Conservation (phyloP, 2,329 filamentous ascomycete genomes). For the Gnomoniopsis smithogilvyi region DNA sequence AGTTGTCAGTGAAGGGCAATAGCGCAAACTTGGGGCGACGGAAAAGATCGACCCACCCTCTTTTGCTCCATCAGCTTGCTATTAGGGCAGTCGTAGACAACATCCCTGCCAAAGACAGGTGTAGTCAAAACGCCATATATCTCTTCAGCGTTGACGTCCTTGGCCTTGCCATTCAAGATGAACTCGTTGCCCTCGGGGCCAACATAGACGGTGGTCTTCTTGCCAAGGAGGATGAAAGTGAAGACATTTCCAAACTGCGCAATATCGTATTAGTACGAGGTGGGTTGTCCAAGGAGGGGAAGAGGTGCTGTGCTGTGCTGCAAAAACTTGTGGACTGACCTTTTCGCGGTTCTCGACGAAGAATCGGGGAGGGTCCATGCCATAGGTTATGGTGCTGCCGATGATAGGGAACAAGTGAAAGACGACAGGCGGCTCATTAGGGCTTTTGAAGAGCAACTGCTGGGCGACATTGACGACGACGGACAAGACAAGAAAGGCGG, state of each 20-base stretch:
- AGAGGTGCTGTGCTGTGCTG: not conserved
- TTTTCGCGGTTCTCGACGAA: slow-evolving; percentile 70
- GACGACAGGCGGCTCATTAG: slow-evolving; percentile 75
- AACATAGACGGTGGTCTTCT: slow-evolving; percentile 47
- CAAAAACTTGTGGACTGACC: slow-evolving; percentile 40
- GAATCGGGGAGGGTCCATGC: slow-evolving; percentile 89
- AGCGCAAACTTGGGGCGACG: not conserved
- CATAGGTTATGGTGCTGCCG: slow-evolving; percentile 89
- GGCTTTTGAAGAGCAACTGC: slow-evolving; percentile 78
- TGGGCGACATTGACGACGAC: slow-evolving; percentile 75
- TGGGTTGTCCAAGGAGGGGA: not conserved
- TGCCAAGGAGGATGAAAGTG: slow-evolving; percentile 51
- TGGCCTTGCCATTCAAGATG: slow-evolving; percentile 51
- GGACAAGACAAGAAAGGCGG: slow-evolving; percentile 45
- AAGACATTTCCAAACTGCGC: slow-evolving; percentile 49
- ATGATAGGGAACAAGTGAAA: slow-evolving; percentile 82
- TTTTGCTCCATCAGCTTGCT: slow-evolving; percentile 87
- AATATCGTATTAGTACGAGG: slow-evolving; percentile 1
- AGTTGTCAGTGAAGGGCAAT: slow-evolving; percentile 7
- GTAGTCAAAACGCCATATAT: slow-evolving; percentile 50
- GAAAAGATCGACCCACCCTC: slow-evolving; percentile 48
- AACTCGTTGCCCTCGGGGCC: slow-evolving; percentile 53
- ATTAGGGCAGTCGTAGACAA: slow-evolving; percentile 83
- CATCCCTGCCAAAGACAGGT: slow-evolving; percentile 68
- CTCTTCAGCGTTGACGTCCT: slow-evolving; percentile 52